A percentile compares a stretch with the other conserved stretches of the same genome.
These are phyloP conservation scores for Populus tremula DNA, from an alignment of 345 rosid species.

Conservation along the genomic window DNA sequence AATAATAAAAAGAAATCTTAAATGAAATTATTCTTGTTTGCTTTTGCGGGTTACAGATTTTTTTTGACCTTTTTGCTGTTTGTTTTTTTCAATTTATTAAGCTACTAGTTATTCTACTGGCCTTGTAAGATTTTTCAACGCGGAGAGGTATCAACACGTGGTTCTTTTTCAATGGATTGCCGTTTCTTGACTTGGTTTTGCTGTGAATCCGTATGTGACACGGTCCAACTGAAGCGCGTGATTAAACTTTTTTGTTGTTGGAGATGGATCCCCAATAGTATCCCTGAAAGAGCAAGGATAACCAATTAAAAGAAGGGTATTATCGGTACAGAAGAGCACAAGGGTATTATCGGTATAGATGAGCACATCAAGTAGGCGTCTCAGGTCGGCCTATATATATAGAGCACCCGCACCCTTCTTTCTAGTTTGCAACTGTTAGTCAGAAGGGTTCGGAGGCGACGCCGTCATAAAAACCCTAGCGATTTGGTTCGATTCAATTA, in stretches of 20 bases:
- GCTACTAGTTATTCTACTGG: no score
- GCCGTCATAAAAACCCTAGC: background rate
- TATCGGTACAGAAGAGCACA: background rate
- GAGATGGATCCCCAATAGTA: background rate
- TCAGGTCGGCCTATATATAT: slow-evolving; percentile 6
- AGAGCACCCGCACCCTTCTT: background rate
- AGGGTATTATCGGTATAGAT: slow-evolving; percentile 4
- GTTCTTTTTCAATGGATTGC: no score
- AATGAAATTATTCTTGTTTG: no score
- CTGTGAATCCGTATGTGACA: no score
- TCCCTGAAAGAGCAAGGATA: background rate
- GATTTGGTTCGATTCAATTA: background rate
- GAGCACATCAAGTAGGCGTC: background rate
- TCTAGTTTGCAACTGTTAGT: accelerated
- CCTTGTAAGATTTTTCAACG: no score
- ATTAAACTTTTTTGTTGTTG: background rate
- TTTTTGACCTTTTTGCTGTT: no score
- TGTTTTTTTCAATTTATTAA: no score
- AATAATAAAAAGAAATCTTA: no score
- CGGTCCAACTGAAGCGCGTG: no score
- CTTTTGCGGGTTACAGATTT: no score
- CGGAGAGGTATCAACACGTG: no score
- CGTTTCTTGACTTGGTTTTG: no score
- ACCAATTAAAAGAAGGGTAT: background rate
- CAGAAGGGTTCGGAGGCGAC: background rate